Percentiles rank a stretch among this genome's conserved stretches.
Conservation (phyloP, 805 yeast genomes). For the Candida methanosorbosa region DNA sequence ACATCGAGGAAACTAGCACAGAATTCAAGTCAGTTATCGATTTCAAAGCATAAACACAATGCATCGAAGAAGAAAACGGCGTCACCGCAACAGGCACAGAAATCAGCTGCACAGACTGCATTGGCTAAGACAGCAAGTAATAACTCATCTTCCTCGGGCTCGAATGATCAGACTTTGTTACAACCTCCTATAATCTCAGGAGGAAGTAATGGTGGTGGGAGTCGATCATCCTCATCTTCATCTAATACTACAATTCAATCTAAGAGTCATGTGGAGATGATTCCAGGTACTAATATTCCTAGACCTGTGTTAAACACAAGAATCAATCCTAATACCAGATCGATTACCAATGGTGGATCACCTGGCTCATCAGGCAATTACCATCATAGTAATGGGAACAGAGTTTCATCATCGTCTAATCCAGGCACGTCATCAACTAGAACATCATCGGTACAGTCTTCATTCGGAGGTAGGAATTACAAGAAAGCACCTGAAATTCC, state of each 20-base stretch:
- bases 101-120: slow-evolving; percentile 14
- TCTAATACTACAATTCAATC: slow-evolving; percentile 11
- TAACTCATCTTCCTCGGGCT: background rate
- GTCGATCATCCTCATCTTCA: slow-evolving; percentile 3
- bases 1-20: slow-evolving; percentile 2
- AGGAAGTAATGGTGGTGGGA: no score
- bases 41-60: background rate
- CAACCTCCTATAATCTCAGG: background rate
- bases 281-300: slow-evolving; percentile 53
- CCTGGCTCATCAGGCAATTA: background rate
- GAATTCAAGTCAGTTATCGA: background rate
- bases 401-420: slow-evolving; percentile 2
- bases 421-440: slow-evolving; percentile 1
- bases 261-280: no score
- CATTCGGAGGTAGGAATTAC: background rate
- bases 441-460: background rate
- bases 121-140: slow-evolving; percentile 4
- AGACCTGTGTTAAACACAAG: slow-evolving; percentile 39
- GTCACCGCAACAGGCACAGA: background rate
- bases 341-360: slow-evolving; percentile 8
- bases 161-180: background rate
- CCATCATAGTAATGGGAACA: background rate
- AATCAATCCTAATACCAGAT: slow-evolving; percentile 13
- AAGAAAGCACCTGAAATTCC: slow-evolving; percentile 24
- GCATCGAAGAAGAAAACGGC: background rate